phyloP scores from a whole-genome alignment of 192 early-diverging fungal species.

The Gonapodya prolifera region DNA sequence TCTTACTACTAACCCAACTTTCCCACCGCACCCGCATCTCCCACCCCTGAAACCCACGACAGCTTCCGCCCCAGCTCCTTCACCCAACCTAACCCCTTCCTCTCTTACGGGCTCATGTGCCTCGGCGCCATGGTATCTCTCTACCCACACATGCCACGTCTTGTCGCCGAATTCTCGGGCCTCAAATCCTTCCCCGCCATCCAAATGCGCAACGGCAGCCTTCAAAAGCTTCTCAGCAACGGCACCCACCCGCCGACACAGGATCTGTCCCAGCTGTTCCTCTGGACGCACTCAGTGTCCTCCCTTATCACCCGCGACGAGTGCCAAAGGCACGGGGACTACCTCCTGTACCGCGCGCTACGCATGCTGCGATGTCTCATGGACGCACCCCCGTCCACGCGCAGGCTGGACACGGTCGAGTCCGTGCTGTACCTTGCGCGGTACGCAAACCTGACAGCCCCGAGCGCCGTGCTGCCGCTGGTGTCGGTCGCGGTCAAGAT shows the following conservation, averaged over 20 bases:
- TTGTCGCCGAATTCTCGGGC: neutral
- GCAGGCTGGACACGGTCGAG: neutral
- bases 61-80: neutral
- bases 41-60: too few species aligned
- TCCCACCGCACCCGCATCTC: too few species aligned
- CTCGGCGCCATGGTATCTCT: neutral
- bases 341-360: neutral
- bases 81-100: neutral
- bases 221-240: neutral
- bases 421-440: neutral
- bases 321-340: neutral
- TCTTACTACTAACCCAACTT: too few species aligned
- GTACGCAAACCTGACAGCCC: neutral
- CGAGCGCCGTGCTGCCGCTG: neutral
- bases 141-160: neutral
- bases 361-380: neutral
- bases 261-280: neutral
- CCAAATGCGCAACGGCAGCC: neutral
- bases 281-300: neutral
- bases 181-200: neutral
- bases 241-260: neutral
- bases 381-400: neutral
- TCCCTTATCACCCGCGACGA: neutral
- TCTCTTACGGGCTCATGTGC: neutral
- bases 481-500: neutral